Evolutionary conservation across 2,329 filamentous ascomycete genomes (phyloP).

Genomic region (Xylaria sp.): DNA sequence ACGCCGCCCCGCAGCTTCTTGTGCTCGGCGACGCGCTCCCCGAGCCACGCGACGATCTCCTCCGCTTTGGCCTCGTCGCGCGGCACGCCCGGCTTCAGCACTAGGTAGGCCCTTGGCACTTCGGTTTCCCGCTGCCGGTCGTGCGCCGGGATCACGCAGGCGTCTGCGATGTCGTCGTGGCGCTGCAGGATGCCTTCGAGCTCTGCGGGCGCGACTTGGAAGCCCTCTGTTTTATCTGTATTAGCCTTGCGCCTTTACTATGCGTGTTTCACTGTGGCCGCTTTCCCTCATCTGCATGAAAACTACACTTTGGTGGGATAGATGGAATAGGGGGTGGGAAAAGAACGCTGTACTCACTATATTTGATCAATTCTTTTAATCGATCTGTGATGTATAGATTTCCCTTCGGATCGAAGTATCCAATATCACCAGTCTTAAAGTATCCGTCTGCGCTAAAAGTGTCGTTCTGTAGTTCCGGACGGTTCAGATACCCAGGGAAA

Average conservation of each 20-base stretch:
- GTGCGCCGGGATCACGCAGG: constrained; percentile 71
- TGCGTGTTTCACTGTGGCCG: neutral
- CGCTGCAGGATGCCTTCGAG: constrained; percentile 62
- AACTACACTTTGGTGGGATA: neutral
- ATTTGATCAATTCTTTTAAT: constrained; percentile 74
- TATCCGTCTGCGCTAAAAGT: constrained; percentile 81
- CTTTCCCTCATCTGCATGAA: neutral
- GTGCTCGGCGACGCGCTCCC: constrained; percentile 53
- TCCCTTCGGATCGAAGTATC: constrained; percentile 78
- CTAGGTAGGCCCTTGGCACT: constrained; percentile 74
- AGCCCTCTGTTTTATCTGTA: constrained; percentile 65
- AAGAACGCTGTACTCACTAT: constrained; percentile 57
- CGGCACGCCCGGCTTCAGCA: constrained; percentile 56
- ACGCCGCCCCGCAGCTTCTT: constrained; percentile 55
- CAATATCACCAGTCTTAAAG: constrained; percentile 92
- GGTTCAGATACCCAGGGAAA: constrained; percentile 82
- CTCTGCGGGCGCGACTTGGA: constrained; percentile 76
- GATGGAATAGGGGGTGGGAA: constrained; percentile 38
- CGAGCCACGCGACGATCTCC: constrained; percentile 55
- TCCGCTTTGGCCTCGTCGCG: constrained; percentile 52
- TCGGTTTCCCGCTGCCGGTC: constrained; percentile 72
- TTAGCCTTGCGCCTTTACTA: constrained; percentile 11
- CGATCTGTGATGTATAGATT: constrained; percentile 94
- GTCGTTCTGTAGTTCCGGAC: constrained; percentile 74
- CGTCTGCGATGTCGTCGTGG: constrained; percentile 62